Percentiles rank a stretch among this genome's conserved stretches.
Conservation (phyloP, 257 asterid genomes). For the Mentha longifolia region DNA sequence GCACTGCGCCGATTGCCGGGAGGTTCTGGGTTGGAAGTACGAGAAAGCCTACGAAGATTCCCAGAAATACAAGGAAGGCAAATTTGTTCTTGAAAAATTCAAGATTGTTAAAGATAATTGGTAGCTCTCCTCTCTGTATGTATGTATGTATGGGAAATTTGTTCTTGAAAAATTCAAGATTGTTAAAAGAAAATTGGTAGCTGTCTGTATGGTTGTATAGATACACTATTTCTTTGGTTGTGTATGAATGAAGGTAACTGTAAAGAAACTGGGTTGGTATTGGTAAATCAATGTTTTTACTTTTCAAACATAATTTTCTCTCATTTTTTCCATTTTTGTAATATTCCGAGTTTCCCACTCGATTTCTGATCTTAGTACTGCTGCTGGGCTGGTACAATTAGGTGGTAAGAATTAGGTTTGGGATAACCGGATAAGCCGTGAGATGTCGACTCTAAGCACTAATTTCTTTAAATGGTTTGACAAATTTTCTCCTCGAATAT, state of each 20-base stretch:
- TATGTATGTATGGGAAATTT: slow-evolving; percentile 37
- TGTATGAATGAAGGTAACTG: background rate
- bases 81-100: slow-evolving; percentile 55
- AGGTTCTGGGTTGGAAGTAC: slow-evolving; percentile 68
- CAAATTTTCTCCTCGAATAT: background rate
- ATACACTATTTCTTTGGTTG: background rate
- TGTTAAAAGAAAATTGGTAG: slow-evolving; percentile 49
- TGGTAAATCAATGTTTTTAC: background rate
- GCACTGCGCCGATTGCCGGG: slow-evolving; percentile 56
- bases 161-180: slow-evolving; percentile 62
- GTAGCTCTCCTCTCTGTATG: slow-evolving; percentile 29
- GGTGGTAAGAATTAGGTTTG: background rate
- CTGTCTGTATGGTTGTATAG: background rate
- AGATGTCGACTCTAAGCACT: slow-evolving; percentile 1
- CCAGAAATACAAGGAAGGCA: slow-evolving; percentile 66
- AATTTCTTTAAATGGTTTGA: background rate
- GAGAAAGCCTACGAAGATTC: slow-evolving; percentile 54
- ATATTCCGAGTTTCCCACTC: background rate
- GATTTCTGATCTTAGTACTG: background rate
- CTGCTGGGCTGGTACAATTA: background rate
- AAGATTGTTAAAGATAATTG: slow-evolving; percentile 52
- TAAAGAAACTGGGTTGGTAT: slow-evolving; percentile 6
- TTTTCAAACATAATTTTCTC: background rate
- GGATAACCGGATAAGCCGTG: background rate
- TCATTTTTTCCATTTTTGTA: background rate